Evolutionary conservation across 371 early-diverging fungal genomes (phyloP).

Genomic region (Mortierella sp.): DNA sequence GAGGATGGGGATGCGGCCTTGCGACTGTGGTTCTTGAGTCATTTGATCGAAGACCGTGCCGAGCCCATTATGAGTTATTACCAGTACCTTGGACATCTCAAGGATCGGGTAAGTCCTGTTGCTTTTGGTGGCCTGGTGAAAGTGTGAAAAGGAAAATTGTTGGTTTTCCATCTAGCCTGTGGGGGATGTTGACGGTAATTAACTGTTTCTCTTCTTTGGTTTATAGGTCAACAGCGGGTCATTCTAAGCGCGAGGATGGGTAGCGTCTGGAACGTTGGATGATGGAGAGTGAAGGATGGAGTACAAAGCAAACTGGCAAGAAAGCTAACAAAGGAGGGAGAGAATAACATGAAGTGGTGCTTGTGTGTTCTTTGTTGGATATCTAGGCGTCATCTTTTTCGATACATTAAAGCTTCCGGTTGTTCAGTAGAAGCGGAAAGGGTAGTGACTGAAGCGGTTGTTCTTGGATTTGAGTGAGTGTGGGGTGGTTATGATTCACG

Average conservation of each 20-base stretch:
- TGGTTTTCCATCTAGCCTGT: not conserved
- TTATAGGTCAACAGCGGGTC: conserved; percentile 44
- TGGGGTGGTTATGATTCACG: too few species aligned
- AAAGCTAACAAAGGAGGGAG: too few species aligned
- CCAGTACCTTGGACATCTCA: conserved; percentile 79
- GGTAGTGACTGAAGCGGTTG: too few species aligned
- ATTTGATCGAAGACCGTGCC: conserved; percentile 92
- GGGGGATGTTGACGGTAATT: not conserved
- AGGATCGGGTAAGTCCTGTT: conserved; percentile 67
- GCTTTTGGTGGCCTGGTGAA: conserved; percentile 55
- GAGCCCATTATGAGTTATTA: conserved; percentile 87
- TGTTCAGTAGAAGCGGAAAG: too few species aligned
- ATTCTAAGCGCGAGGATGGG: conserved; percentile 8
- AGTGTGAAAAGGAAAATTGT: conserved; percentile 45
- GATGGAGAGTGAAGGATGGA: too few species aligned
- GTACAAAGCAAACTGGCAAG: too few species aligned
- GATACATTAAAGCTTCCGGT: too few species aligned
- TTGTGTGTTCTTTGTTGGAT: too few species aligned
- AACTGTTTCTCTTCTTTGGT: not conserved
- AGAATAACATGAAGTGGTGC: too few species aligned
- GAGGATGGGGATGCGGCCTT: conserved; percentile 93
- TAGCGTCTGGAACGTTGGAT: too few species aligned
- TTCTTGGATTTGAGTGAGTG: too few species aligned
- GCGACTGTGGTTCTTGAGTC: conserved; percentile 86
- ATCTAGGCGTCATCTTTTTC: too few species aligned